Evolutionary conservation across 1,139 yeast genomes (phyloP).

Genomic region (Geotrichum candidum): DNA sequence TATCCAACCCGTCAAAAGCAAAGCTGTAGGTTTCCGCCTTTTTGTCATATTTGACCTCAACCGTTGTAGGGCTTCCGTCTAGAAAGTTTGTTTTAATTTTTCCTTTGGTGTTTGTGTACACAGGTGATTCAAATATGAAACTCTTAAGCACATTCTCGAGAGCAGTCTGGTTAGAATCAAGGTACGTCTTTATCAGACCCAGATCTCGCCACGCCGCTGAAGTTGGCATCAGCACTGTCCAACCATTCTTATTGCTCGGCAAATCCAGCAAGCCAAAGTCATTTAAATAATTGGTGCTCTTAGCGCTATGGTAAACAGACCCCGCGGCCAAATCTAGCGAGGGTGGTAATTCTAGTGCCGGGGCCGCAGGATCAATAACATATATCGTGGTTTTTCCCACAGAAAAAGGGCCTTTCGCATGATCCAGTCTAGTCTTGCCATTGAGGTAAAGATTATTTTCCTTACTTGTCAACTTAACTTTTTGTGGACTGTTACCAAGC

Average conservation of each 20-base stretch:
- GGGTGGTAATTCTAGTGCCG: constrained; percentile 52
- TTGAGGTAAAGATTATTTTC: constrained; percentile 37
- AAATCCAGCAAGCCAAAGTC: constrained; percentile 42
- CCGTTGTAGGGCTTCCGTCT: constrained; percentile 36
- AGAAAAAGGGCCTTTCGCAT: constrained; percentile 38
- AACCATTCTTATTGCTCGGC: constrained; percentile 49
- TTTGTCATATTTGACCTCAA: constrained; percentile 26
- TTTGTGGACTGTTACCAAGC: constrained; percentile 27
- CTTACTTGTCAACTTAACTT: background rate
- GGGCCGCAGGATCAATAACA: constrained; percentile 42
- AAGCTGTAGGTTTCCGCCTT: background rate
- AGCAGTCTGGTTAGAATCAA: constrained; percentile 48
- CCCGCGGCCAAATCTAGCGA: constrained; percentile 49
- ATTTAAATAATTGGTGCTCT: constrained; percentile 46
- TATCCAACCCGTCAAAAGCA: background rate
- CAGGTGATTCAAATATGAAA: constrained; percentile 53
- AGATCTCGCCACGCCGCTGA: constrained; percentile 65
- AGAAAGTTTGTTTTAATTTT: constrained; percentile 26
- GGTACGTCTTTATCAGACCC: constrained; percentile 56
- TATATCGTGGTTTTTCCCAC: constrained; percentile 60
- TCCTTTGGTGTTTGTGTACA: constrained; percentile 56
- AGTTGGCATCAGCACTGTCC: constrained; percentile 76
- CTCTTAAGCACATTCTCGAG: constrained; percentile 51
- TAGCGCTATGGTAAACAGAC: constrained; percentile 49
- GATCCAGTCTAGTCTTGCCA: constrained; percentile 41